These are phyloP conservation scores for Dendrobium nobile DNA, from an alignment of 106 monocot species.

Conservation along the genomic window DNA sequence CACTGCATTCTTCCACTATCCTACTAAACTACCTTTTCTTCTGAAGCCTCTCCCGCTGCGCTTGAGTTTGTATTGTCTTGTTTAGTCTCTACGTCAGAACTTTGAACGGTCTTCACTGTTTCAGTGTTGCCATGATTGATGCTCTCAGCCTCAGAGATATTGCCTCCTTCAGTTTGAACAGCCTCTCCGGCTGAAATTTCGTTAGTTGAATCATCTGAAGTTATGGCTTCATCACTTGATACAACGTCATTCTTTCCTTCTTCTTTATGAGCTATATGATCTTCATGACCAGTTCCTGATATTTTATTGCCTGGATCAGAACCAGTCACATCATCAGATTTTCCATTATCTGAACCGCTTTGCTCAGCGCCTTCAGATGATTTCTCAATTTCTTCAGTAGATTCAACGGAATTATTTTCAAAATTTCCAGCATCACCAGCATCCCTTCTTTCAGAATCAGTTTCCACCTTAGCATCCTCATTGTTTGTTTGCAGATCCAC, in stretches of 20 bases:
- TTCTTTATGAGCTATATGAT: neutral
- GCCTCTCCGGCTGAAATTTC: neutral
- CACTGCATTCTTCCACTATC: neutral
- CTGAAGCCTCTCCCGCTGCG: neutral
- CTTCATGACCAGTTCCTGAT: neutral
- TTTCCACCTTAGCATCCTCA: slow-evolving; percentile 2
- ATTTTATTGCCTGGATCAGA: neutral
- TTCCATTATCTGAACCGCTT: neutral
- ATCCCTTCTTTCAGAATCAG: neutral
- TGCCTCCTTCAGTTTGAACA: neutral
- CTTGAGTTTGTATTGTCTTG: neutral
- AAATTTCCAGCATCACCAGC: neutral
- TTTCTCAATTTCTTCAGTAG: neutral
- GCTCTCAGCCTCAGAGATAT: neutral
- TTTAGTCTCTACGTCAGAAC: neutral
- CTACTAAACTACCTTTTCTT: neutral
- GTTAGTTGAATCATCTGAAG: neutral
- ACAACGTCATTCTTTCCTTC: neutral
- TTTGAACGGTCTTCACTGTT: neutral
- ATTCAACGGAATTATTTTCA: neutral
- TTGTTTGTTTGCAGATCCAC: neutral
- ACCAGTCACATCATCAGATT: neutral
- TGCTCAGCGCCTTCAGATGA: neutral
- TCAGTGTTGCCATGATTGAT: neutral
- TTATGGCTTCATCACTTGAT: neutral